Evolutionary conservation across 805 yeast species (phyloP).

Genomic region (Saccharomycopsis sp.): DNA sequence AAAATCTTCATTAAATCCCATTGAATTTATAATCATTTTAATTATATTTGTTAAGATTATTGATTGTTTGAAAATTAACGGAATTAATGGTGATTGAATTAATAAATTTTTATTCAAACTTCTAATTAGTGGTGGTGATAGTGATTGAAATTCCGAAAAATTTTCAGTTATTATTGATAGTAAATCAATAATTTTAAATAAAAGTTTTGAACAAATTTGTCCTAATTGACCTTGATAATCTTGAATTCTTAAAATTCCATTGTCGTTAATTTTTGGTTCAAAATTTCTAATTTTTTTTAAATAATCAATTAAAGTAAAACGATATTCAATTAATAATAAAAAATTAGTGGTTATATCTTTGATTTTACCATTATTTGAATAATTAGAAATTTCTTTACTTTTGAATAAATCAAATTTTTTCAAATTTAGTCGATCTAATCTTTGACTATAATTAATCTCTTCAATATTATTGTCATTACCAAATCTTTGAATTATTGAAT

Average conservation of each 20-base stretch:
- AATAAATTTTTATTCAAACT: constrained; percentile 4
- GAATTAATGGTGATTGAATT: constrained; percentile 22
- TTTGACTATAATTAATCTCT: background rate
- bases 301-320: constrained; percentile 26
- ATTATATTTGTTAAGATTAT: constrained; percentile 21
- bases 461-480: background rate
- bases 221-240: constrained; percentile 3
- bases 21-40: constrained; percentile 23
- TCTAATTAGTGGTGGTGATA: background rate
- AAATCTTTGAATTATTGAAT: constrained; percentile 7
- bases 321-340: constrained; percentile 23
- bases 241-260: background rate
- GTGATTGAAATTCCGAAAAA: background rate
- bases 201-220: constrained; percentile 1
- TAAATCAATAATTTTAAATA: constrained; percentile 7
- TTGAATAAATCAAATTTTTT: background rate
- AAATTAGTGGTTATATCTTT: constrained; percentile 20
- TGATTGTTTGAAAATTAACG: constrained; percentile 23
- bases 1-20: constrained; percentile 22
- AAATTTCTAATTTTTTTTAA: constrained; percentile 18
- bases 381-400: constrained; percentile 4
- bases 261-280: constrained; percentile 14
- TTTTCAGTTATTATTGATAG: constrained; percentile 19
- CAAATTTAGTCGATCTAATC: background rate
- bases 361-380: constrained; percentile 4